phyloP scores from a whole-genome alignment of 225 moss, liverwort and hornwort species.

The Takakia lepidozioides region DNA sequence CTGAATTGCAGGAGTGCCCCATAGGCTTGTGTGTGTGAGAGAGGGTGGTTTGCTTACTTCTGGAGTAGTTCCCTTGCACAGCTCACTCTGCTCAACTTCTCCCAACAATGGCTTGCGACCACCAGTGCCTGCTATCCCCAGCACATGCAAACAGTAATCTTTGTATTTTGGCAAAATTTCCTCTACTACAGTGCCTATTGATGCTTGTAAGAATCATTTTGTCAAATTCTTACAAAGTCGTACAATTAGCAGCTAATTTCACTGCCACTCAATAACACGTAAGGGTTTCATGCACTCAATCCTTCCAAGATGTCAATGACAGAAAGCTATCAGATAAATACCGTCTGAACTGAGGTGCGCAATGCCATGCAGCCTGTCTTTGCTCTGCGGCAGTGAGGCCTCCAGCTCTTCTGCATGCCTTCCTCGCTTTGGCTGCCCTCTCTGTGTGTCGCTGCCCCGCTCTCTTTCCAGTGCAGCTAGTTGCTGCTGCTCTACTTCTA shows the following conservation, averaged over 20 bases:
- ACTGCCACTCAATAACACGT: no score
- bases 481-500: slow-evolving; percentile 34
- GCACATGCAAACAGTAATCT: slow-evolving; percentile 5
- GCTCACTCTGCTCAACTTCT: slow-evolving; percentile 32
- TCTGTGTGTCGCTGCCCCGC: slow-evolving; percentile 9
- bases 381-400: slow-evolving; percentile 8
- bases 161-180: no score
- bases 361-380: slow-evolving; percentile 6
- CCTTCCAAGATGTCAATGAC: no score
- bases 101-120: slow-evolving; percentile 39
- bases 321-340: no score
- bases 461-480: slow-evolving; percentile 18
- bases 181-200: no score
- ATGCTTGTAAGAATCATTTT: no score
- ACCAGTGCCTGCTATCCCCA: slow-evolving; percentile 21
- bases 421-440: slow-evolving; percentile 16
- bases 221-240: no score
- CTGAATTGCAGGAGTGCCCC: no score
- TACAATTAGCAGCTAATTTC: no score
- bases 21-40: no score
- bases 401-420: slow-evolving; percentile 10
- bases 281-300: no score
- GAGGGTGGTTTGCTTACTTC: slow-evolving; percentile 15
- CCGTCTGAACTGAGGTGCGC: no score
- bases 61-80: slow-evolving; percentile 39